Evolutionary conservation across 768 basidiomycete genomes (phyloP).

Genomic region (Russula sp.): DNA sequence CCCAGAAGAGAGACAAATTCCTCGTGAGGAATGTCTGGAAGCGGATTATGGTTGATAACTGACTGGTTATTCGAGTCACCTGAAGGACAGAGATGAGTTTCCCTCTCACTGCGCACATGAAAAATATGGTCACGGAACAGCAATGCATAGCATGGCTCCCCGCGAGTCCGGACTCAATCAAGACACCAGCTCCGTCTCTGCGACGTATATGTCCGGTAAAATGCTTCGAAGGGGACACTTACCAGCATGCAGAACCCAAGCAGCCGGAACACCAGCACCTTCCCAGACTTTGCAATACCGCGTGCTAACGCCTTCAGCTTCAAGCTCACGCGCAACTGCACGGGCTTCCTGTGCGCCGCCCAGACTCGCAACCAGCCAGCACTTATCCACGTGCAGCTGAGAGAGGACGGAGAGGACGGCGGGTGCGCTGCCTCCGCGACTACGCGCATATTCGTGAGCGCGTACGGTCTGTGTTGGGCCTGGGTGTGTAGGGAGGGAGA

Average conservation of each 20-base stretch:
- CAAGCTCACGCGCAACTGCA: conserved; percentile 60
- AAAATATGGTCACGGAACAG: too few relatives aligned
- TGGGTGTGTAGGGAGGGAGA: conserved; percentile 60
- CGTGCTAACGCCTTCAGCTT: conserved; percentile 64
- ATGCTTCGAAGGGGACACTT: conserved; percentile 27
- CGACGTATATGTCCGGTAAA: neutral
- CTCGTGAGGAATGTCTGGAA: conserved; percentile 83
- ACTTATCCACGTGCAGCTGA: conserved; percentile 63
- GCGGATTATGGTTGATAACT: conserved; percentile 82
- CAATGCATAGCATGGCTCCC: too few relatives aligned
- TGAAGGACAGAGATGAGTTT: conserved; percentile 30
- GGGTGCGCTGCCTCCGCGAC: conserved; percentile 70
- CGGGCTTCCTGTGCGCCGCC: conserved; percentile 69
- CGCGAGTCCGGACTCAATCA: too few relatives aligned
- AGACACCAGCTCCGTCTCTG: neutral
- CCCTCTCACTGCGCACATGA: neutral
- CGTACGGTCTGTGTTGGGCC: conserved; percentile 55
- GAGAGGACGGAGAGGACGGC: conserved; percentile 68
- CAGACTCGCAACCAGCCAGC: conserved; percentile 70
- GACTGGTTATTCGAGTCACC: conserved; percentile 60
- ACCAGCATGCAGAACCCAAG: conserved; percentile 81
- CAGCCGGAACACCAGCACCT: conserved; percentile 67
- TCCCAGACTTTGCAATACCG: conserved; percentile 73
- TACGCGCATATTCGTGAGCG: conserved; percentile 65
- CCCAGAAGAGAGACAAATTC: conserved; percentile 79